Conservation (phyloP, 2,329 filamentous ascomycete genomes). For the Penicillium sp. region DNA sequence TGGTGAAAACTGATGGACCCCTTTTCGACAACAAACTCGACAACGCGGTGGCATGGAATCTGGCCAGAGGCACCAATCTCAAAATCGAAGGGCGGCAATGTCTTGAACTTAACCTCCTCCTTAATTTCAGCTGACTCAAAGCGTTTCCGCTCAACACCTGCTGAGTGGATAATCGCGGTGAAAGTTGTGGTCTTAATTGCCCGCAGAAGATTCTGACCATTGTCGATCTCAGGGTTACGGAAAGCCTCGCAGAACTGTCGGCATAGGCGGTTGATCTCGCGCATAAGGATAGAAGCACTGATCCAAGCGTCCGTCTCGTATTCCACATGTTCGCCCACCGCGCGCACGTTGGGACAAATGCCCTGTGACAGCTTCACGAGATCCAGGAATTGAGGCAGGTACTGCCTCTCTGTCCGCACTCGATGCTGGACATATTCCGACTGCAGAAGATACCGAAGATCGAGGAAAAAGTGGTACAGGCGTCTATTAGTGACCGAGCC, state of each 20-base stretch:
- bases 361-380: constrained; percentile 94
- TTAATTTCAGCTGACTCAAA: constrained; percentile 88
- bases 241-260: constrained; percentile 87
- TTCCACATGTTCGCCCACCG: constrained; percentile 92
- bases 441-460: constrained; percentile 85
- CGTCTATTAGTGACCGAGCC: constrained; percentile 92
- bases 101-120: constrained; percentile 79
- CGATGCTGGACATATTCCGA: constrained; percentile 84
- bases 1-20: constrained; percentile 97
- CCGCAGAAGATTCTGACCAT: constrained; percentile 68
- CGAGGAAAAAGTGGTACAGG: constrained; percentile 97
- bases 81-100: constrained; percentile 74
- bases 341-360: constrained; percentile 89
- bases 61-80: constrained; percentile 51
- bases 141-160: constrained; percentile 80
- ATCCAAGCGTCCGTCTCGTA: constrained; percentile 99
- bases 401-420: constrained; percentile 77
- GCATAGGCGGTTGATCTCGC: constrained; percentile 91
- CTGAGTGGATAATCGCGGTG: constrained; percentile 80
- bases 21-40: constrained; percentile 83
- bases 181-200: constrained; percentile 65
- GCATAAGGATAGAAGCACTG: constrained; percentile 85
- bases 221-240: constrained; percentile 63
- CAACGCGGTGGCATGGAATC: constrained; percentile 61
- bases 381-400: constrained; percentile 91